These are phyloP conservation scores for Hamigera avellanea DNA, from an alignment of 495 filamentous ascomycete species.

Conservation along the genomic window DNA sequence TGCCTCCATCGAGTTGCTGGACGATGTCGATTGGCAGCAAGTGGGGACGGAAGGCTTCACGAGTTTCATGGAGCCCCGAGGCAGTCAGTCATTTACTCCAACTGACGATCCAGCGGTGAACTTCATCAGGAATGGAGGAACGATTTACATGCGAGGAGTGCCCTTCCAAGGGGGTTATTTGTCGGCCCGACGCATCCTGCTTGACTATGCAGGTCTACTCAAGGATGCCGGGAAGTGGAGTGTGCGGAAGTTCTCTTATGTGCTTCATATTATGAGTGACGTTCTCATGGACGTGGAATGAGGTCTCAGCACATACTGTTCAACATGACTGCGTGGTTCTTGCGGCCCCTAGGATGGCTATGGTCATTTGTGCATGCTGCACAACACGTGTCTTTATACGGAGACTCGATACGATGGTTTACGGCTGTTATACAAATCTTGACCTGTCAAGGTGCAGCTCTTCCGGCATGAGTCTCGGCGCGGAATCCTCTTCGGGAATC, in stretches of 20 bases:
- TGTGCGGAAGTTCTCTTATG: conserved; percentile 34
- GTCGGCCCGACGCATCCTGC: conserved; percentile 33
- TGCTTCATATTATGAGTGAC: conserved; percentile 44
- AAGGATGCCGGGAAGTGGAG: conserved; percentile 43
- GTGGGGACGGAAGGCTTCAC: conserved; percentile 31
- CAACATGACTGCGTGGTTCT: too few relatives aligned
- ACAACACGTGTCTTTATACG: too few relatives aligned
- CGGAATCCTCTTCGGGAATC: too few relatives aligned
- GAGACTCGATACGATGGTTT: too few relatives aligned
- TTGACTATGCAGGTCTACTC: conserved; percentile 38
- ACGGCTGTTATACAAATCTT: too few relatives aligned
- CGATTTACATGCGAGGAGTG: conserved; percentile 35
- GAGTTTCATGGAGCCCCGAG: conserved; percentile 27
- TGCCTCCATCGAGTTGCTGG: conserved; percentile 34
- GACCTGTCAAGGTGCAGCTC: too few relatives aligned
- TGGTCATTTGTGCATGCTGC: neutral
- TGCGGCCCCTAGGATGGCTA: too few relatives aligned
- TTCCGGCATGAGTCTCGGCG: too few relatives aligned
- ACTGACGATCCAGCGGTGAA: conserved; percentile 29
- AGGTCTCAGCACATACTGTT: conserved; percentile 5
- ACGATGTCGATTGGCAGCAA: conserved; percentile 38
- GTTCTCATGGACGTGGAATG: conserved; percentile 37
- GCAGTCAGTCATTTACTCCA: conserved; percentile 16
- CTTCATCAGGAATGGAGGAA: conserved; percentile 40
- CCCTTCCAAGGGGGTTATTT: conserved; percentile 37